These are phyloP conservation scores for Colletotrichum simmondsii DNA, from an alignment of 2,329 filamentous ascomycete genomes.

Conservation along the genomic window DNA sequence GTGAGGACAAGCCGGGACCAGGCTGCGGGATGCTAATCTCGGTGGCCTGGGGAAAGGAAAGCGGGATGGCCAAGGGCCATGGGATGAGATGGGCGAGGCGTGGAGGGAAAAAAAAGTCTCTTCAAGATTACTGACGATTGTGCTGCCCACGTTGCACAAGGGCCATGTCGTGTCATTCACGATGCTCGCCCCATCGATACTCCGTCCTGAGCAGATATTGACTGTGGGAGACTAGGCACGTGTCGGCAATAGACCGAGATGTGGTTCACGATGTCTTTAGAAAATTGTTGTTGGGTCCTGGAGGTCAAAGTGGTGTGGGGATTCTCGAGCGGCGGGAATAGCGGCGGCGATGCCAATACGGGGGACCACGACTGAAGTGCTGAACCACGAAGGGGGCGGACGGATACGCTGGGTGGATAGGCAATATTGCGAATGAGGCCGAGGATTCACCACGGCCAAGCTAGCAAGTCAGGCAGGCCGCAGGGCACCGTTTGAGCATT, in stretches of 20 bases:
- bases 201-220: not conserved
- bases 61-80: constrained; percentile 15
- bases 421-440: constrained; percentile 34
- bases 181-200: not conserved
- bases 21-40: constrained; percentile 31
- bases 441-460: constrained; percentile 30
- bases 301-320: not conserved
- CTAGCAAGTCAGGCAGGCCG: constrained; percentile 15
- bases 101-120: constrained; percentile 2
- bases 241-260: constrained; percentile 33
- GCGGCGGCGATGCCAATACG: constrained; percentile 27
- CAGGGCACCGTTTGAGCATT: constrained; percentile 3
- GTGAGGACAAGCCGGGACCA: constrained; percentile 5
- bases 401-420: constrained; percentile 29
- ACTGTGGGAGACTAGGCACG: constrained; percentile 16
- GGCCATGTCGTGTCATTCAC: not conserved
- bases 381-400: not conserved
- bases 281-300: constrained; percentile 10
- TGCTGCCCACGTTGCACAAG: not conserved
- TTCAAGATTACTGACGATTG: constrained; percentile 5
- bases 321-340: constrained; percentile 26
- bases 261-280: constrained; percentile 7
- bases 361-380: not conserved
- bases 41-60: constrained; percentile 28
- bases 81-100: constrained; percentile 7